Conservation (phyloP, 371 early-diverging fungal genomes). For the Mortierella sp. region DNA sequence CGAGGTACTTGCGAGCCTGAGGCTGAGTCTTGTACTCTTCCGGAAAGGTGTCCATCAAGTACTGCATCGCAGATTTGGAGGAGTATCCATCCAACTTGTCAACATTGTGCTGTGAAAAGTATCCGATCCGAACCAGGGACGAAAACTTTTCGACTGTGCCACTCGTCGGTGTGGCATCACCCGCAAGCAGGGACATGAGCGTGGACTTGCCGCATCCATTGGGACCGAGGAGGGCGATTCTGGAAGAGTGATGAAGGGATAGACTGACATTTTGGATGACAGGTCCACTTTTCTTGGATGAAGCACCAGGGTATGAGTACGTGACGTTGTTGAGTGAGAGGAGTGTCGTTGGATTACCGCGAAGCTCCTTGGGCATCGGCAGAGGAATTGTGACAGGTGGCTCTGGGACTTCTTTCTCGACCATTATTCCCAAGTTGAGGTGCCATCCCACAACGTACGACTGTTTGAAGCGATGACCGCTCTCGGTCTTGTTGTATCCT, state of each 20-base stretch:
- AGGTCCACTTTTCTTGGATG: conserved; percentile 36
- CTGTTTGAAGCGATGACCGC: conserved; percentile 75
- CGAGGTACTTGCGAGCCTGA: conserved; percentile 73
- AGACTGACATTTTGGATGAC: conserved; percentile 70
- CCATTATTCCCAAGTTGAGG: conserved; percentile 54
- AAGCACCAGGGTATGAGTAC: conserved; percentile 63
- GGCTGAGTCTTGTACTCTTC: conserved; percentile 62
- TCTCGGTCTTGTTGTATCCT: conserved; percentile 74
- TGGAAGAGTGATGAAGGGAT: conserved; percentile 65
- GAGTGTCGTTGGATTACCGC: conserved; percentile 70
- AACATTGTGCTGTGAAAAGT: conserved; percentile 86
- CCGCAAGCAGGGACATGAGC: conserved; percentile 77
- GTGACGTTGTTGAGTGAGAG: conserved; percentile 73
- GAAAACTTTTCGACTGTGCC: conserved; percentile 72
- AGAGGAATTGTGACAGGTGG: conserved; percentile 64
- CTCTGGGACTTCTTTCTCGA: conserved; percentile 71
- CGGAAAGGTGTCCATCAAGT: conserved; percentile 60
- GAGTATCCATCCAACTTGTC: conserved; percentile 67
- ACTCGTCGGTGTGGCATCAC: conserved; percentile 62
- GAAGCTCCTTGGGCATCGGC: conserved; percentile 67
- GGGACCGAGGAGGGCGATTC: conserved; percentile 80
- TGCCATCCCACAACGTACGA: conserved; percentile 74
- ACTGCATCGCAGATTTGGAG: conserved; percentile 60
- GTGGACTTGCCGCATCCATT: conserved; percentile 92
- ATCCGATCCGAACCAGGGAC: conserved; percentile 70